Evolutionary conservation across 345 rosid species (phyloP).

Genomic region (Salix suchowensis): DNA sequence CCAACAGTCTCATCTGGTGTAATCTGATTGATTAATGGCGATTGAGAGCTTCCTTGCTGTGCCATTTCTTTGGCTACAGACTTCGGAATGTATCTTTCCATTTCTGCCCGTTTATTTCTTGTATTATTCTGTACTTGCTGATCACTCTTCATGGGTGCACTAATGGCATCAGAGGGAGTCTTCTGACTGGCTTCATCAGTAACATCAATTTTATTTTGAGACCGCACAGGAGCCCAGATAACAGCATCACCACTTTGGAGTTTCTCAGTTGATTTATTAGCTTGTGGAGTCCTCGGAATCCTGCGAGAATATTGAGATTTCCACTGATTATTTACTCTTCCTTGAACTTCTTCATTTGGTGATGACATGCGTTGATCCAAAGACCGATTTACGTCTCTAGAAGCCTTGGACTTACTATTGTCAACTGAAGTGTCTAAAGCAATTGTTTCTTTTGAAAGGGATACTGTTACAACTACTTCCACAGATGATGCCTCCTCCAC

Average conservation of each 20-base stretch:
- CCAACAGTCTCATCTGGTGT: constrained; percentile 27
- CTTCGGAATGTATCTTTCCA: constrained; percentile 83
- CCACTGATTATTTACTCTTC: constrained; percentile 49
- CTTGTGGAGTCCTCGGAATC: constrained; percentile 45
- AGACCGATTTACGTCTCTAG: constrained; percentile 42
- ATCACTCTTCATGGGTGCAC: constrained; percentile 42
- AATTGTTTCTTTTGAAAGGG: constrained; percentile 35
- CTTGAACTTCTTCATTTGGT: constrained; percentile 49
- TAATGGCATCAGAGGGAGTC: constrained; percentile 31
- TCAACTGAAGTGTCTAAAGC: constrained; percentile 28
- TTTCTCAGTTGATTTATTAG: constrained; percentile 52
- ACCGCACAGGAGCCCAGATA: constrained; percentile 81
- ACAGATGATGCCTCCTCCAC: constrained; percentile 46
- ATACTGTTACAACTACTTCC: constrained; percentile 22
- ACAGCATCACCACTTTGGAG: constrained; percentile 49
- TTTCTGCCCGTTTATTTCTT: constrained; percentile 78
- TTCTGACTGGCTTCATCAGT: constrained; percentile 45
- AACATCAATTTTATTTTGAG: constrained; percentile 57
- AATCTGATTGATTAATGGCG: constrained; percentile 34
- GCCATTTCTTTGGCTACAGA: constrained; percentile 87
- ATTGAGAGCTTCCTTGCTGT: constrained; percentile 43
- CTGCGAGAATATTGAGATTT: constrained; percentile 67
- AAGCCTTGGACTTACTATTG: constrained; percentile 34
- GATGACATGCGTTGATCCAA: constrained; percentile 42
- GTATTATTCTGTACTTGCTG: constrained; percentile 51